A percentile compares a stretch with the other conserved stretches of the same genome.
These are phyloP conservation scores for Ustilago bromivora DNA, from an alignment of 1,284 basidiomycete genomes.

Conservation along the genomic window DNA sequence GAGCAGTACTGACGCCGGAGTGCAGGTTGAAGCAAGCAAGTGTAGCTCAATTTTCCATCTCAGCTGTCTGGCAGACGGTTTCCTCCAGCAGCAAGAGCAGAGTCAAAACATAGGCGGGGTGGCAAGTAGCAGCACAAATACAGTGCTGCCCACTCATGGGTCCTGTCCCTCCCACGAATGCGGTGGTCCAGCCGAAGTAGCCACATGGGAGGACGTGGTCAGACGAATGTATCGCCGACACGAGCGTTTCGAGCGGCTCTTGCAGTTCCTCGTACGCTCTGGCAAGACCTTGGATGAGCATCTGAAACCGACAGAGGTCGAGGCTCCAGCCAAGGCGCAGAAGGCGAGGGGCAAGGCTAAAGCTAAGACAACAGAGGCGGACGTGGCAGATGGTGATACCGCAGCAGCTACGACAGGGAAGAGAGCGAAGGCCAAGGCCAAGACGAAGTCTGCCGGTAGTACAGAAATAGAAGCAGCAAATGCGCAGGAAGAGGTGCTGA, in stretches of 20 bases:
- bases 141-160: slow-evolving; percentile 52
- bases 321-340: neutral
- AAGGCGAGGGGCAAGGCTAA: slow-evolving; percentile 11
- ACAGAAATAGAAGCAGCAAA: neutral
- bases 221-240: slow-evolving; percentile 45
- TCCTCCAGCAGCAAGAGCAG: slow-evolving; percentile 70
- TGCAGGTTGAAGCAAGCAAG: neutral
- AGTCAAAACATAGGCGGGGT: neutral
- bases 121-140: slow-evolving; percentile 9
- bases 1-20: neutral
- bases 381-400: neutral
- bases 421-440: slow-evolving; percentile 20
- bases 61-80: slow-evolving; percentile 76
- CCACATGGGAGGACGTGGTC: slow-evolving; percentile 54
- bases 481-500: neutral
- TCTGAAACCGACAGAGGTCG: slow-evolving; percentile 7
- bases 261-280: slow-evolving; percentile 25
- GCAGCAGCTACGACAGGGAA: neutral
- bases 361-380: neutral
- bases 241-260: slow-evolving; percentile 44
- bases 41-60: slow-evolving; percentile 78
- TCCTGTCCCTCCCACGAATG: slow-evolving; percentile 31
- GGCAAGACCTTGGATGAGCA: slow-evolving; percentile 25
- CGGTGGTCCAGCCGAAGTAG: neutral
- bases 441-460: slow-evolving; percentile 2